A percentile compares a stretch with the other conserved stretches of the same genome.
Conservation (phyloP, 257 asterid genomes). For the Rehmannia glutinosa region DNA sequence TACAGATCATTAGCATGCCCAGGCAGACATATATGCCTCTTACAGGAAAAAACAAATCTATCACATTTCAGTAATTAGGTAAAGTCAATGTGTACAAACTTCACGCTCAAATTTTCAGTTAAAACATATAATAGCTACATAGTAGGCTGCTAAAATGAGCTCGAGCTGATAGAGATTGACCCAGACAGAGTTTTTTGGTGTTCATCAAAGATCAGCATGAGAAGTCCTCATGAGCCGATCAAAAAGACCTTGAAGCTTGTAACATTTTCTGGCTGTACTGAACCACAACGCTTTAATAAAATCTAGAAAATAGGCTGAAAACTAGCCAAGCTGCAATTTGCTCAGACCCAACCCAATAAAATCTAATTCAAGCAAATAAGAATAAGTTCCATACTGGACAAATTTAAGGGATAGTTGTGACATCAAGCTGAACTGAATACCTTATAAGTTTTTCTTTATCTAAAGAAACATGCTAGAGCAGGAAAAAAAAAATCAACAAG, state of each 20-base stretch:
- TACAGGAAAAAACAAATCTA: neutral
- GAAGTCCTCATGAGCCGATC: neutral
- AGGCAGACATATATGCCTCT: neutral
- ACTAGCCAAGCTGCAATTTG: neutral
- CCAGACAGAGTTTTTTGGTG: neutral
- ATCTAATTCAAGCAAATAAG: constrained; percentile 6
- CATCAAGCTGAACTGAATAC: neutral
- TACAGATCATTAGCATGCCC: neutral
- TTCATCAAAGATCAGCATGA: constrained; percentile 13
- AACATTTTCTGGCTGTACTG: neutral
- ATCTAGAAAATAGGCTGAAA: neutral
- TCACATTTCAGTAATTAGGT: neutral
- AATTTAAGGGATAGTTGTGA: neutral
- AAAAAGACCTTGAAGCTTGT: neutral
- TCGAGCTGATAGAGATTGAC: neutral
- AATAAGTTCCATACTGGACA: neutral
- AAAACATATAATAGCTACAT: neutral
- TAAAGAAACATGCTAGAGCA: neutral
- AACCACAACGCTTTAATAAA: neutral
- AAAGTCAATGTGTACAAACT: neutral
- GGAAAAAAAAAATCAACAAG: neutral
- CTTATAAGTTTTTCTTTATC: neutral
- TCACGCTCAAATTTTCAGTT: neutral
- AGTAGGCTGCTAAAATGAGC: neutral
- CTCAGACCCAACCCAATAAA: neutral